These are phyloP conservation scores for Scalesia atractyloides DNA, from an alignment of 129 eudicot genomes.

Conservation along the genomic window DNA sequence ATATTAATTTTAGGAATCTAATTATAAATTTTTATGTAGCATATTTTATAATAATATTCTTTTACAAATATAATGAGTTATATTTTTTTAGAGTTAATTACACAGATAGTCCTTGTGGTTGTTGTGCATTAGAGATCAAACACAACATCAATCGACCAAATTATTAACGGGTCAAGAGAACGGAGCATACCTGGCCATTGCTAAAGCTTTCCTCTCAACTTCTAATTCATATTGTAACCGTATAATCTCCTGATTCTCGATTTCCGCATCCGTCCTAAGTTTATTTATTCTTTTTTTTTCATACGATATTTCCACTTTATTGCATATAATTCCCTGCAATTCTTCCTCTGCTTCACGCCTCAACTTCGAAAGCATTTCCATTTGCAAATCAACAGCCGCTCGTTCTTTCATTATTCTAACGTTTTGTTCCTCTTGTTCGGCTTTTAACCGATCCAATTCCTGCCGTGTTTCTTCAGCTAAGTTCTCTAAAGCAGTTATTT, in stretches of 20 bases:
- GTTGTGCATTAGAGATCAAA: not conserved
- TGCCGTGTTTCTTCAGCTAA: conserved; percentile 77
- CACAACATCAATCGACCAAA: not conserved
- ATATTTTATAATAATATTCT: too few species aligned
- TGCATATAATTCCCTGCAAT: conserved; percentile 68
- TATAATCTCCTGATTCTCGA: conserved; percentile 73
- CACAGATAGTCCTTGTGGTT: too few species aligned
- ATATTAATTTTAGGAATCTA: too few species aligned
- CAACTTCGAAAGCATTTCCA: conserved; percentile 83
- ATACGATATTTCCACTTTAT: conserved; percentile 77
- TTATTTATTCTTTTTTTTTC: conserved; percentile 84
- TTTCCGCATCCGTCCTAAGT: conserved; percentile 76
- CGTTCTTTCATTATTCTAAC: conserved; percentile 74
- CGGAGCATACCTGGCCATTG: conserved; percentile 83
- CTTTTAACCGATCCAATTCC: conserved; percentile 67
- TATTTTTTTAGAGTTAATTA: not conserved
- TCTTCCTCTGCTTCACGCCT: conserved; percentile 85
- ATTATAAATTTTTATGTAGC: too few species aligned
- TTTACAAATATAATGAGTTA: too few species aligned
- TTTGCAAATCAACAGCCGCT: conserved; percentile 85
- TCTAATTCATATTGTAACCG: conserved; percentile 89
- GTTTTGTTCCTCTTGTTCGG: conserved; percentile 72
- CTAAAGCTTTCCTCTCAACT: conserved; percentile 94
- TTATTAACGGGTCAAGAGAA: not conserved
- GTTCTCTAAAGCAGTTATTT: conserved; percentile 63